A percentile compares a stretch with the other conserved stretches of the same genome.
Evolutionary conservation across 441 rosid species (phyloP).

Genomic region (Bruguiera hainesii): DNA sequence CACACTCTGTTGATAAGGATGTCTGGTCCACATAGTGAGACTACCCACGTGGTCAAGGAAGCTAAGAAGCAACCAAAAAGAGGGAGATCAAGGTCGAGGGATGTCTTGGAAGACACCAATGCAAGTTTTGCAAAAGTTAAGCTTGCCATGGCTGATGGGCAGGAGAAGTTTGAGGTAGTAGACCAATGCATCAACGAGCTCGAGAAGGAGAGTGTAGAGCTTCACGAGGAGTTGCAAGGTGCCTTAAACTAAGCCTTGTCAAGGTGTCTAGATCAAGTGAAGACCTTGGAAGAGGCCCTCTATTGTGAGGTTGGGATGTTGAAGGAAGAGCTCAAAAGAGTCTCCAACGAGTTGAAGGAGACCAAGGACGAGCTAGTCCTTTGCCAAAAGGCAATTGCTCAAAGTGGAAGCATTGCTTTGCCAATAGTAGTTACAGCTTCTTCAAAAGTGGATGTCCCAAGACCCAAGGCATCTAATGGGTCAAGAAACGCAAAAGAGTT

Average conservation of each 20-base stretch:
- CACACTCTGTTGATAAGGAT: too few relatives aligned
- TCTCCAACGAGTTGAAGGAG: not conserved
- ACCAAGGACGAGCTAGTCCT: not conserved
- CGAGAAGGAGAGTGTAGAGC: not conserved
- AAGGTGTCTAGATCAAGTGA: not conserved
- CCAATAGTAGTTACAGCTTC: not conserved
- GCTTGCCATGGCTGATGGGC: too few relatives aligned
- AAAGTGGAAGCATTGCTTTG: not conserved
- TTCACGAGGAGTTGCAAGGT: not conserved
- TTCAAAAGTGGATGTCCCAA: not conserved
- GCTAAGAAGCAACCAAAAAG: too few relatives aligned
- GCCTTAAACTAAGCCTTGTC: not conserved
- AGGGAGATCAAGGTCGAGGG: too few relatives aligned
- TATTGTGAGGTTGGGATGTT: not conserved
- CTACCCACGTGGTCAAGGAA: too few relatives aligned
- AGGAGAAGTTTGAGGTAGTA: too few relatives aligned
- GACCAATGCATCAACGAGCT: not conserved
- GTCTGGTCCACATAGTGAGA: too few relatives aligned
- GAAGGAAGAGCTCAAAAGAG: not conserved
- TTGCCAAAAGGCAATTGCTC: not conserved
- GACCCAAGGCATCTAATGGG: not conserved
- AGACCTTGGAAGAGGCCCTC: not conserved
- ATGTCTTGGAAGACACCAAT: too few relatives aligned
- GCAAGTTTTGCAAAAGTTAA: too few relatives aligned
- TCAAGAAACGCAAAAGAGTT: not conserved